Base-by-base conservation (phyloP, 345 rosid genomes). In the Cardamine occulta region DNA sequence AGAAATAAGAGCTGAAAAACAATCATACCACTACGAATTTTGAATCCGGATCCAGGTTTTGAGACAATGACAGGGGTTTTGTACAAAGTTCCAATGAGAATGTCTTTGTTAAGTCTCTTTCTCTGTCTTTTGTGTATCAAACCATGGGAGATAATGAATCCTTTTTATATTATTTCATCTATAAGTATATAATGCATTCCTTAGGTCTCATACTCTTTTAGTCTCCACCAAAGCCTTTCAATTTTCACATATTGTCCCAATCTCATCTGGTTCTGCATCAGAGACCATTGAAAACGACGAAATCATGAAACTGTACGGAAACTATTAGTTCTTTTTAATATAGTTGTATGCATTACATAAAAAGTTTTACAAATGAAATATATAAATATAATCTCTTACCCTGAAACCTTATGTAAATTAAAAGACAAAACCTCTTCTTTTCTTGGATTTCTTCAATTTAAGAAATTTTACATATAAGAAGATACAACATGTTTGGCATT, bases 71-170 rank as follows among this genome's bases (percentile, higher is more conserved):
- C 53, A 34, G 19, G 7, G 19, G 32, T 11, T 63, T 63, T 52
- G 70, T 72, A 52, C 71, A 73, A 74, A 29, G 19, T 56, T 65
- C 39, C 49, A 45, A 26, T 35, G 72, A 56, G 61, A 77, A 70
- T 77, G 45, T 77, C 75, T 63, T 63, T 47, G 80, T 70, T 60
- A 77, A 26, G 60, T 76, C 80, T 69, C 75, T 44, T 52, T 57
- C n/a, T 62, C 44, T 61, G 44, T 54, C 57, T 76, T 68, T 69
- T 57, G 23, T 17, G 58, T 15, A 74, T 66, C 75, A 63, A 76
- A 28, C 75, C 75, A 69, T 69, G 49, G 66, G 80, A 10, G 44
- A 26, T 54, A 23, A 62, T 32, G 58, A 55, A 65, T 7, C 29
- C 52, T 8, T 31, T 29, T 42, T 8, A 61, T 68, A 28, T 40